Conservation (phyloP, 805 yeast species). For the Ogataea paraovalis region DNA sequence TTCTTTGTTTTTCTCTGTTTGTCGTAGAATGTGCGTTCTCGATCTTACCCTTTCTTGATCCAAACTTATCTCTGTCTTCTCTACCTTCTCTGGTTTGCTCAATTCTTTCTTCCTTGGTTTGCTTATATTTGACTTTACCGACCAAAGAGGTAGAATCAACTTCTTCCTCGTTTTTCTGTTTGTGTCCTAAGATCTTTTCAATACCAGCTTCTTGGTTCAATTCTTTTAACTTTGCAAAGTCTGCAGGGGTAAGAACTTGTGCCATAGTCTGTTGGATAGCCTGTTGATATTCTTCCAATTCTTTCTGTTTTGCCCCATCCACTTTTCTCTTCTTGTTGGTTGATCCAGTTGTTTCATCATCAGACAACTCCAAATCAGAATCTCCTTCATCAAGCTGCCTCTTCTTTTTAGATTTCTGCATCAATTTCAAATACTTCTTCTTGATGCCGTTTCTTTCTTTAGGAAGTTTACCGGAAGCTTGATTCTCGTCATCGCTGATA, state of each 20-base stretch:
- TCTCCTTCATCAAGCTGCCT: constrained; percentile 32
- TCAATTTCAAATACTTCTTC: constrained; percentile 33
- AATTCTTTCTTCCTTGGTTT: constrained; percentile 83
- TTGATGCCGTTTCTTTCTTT: constrained; percentile 32
- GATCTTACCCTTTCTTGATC: constrained; percentile 79
- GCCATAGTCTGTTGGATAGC: constrained; percentile 52
- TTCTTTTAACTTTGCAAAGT: constrained; percentile 92
- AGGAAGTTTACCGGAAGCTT: constrained; percentile 30
- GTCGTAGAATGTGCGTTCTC: constrained; percentile 85
- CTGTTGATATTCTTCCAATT: constrained; percentile 45
- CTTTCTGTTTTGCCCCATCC: constrained; percentile 27
- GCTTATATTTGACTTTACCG: constrained; percentile 80
- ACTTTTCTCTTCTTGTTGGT: constrained; percentile 34
- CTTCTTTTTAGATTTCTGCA: constrained; percentile 28
- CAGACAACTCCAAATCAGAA: constrained; percentile 51
- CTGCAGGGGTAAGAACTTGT: constrained; percentile 88
- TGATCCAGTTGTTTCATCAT: constrained; percentile 33
- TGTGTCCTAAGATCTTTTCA: constrained; percentile 65
- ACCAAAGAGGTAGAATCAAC: constrained; percentile 76
- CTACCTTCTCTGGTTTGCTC: constrained; percentile 86
- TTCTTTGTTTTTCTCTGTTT: constrained; percentile 91
- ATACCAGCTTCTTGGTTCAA: constrained; percentile 81
- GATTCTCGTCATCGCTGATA: constrained; percentile 49
- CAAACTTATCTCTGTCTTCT: constrained; percentile 87
- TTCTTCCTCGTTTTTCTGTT: constrained; percentile 66